phyloP scores from a whole-genome alignment of 768 basidiomycete species.

The Termitomyces sp. region DNA sequence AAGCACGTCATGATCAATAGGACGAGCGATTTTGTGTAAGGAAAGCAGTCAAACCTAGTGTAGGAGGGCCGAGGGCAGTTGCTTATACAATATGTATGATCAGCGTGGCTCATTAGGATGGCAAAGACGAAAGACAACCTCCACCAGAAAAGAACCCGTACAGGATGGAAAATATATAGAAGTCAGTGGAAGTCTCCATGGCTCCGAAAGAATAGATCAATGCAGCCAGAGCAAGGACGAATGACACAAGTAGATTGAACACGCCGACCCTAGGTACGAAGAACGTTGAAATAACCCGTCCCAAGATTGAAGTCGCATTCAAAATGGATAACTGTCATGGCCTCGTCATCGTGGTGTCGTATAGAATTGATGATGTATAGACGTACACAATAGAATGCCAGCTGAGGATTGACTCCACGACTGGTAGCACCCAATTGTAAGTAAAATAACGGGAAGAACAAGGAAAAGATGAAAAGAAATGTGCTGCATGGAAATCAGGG shows the following conservation, averaged over 20 bases:
- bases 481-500: slow-evolving; percentile 17
- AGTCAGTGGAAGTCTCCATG: not conserved
- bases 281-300: not conserved
- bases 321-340: not conserved
- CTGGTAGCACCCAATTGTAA: slow-evolving; percentile 42
- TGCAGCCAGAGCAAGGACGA: not conserved
- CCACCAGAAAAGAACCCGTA: slow-evolving; percentile 4
- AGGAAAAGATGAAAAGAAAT: slow-evolving; percentile 25
- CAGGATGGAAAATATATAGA: not conserved
- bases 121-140: not conserved
- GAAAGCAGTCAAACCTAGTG: not conserved
- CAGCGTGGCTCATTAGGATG: not conserved
- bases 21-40: not conserved
- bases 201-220: not conserved
- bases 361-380: not conserved
- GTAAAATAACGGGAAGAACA: slow-evolving; percentile 45
- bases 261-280: not conserved
- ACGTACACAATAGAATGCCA: slow-evolving; percentile 48
- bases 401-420: slow-evolving; percentile 31
- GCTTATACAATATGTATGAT: not conserved
- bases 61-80: not conserved
- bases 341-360: not conserved
- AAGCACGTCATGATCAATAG: not conserved
- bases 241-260: not conserved
- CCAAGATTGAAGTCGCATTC: not conserved